Conservation (phyloP, 805 yeast species). For the Wickerhamomyces queroliae region DNA sequence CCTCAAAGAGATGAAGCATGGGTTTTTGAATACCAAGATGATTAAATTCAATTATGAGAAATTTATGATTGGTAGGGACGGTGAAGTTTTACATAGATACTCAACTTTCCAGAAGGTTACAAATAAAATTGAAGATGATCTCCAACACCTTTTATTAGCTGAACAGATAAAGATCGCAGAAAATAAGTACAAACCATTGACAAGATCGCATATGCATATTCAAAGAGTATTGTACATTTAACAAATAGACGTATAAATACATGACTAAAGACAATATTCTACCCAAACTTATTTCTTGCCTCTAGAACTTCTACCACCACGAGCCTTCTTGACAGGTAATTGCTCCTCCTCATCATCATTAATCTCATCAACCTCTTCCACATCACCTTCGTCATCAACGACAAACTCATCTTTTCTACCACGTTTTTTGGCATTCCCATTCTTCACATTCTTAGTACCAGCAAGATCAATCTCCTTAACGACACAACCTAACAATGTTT, state of each 20-base stretch:
- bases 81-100: conserved; percentile 50
- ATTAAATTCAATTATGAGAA: conserved; percentile 75
- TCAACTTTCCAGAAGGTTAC: conserved; percentile 52
- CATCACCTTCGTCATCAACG: background rate
- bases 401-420: background rate
- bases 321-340: background rate
- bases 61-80: conserved; percentile 50
- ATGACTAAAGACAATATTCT: background rate
- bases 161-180: background rate
- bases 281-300: background rate
- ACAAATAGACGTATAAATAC: background rate
- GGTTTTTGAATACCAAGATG: conserved; percentile 53
- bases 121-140: conserved; percentile 2
- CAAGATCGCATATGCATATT: background rate
- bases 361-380: background rate
- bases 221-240: background rate
- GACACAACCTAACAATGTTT: conserved; percentile 69
- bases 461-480: conserved; percentile 64
- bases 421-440: background rate
- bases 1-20: conserved; percentile 57
- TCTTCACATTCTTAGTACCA: conserved; percentile 19
- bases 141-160: background rate
- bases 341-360: background rate
- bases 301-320: background rate
- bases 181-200: background rate